These are phyloP conservation scores for Blastosporella zonata DNA, from an alignment of 1,284 basidiomycete species.

Conservation along the genomic window DNA sequence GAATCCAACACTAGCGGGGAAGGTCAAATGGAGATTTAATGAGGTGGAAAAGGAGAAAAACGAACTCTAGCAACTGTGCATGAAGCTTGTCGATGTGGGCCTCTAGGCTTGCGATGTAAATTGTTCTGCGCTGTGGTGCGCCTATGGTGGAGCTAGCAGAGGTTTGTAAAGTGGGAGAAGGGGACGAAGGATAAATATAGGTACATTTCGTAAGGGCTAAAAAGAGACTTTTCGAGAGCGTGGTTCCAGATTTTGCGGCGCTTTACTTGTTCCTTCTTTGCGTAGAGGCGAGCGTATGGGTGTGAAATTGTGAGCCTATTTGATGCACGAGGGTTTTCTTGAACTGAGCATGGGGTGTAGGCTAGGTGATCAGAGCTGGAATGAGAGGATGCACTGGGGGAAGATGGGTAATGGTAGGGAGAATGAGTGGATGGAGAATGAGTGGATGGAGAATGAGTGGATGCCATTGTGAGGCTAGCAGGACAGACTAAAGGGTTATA, in stretches of 20 bases:
- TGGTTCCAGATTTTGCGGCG: conserved; percentile 74
- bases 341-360: conserved; percentile 4
- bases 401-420: conserved; percentile 15
- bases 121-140: conserved; percentile 57
- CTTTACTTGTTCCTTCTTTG: conserved; percentile 60
- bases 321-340: conserved; percentile 1
- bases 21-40: neutral
- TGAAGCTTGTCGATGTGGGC: conserved; percentile 62
- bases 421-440: conserved; percentile 5
- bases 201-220: conserved; percentile 63
- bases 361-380: conserved; percentile 1
- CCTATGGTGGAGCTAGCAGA: conserved; percentile 60
- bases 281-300: conserved; percentile 62
- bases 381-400: conserved; percentile 12
- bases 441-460: conserved; percentile 5
- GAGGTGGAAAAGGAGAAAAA: neutral
- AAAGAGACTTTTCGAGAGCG: conserved; percentile 66
- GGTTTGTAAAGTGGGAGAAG: neutral
- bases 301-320: conserved; percentile 45
- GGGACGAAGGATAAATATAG: conserved; percentile 20
- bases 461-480: conserved; percentile 5
- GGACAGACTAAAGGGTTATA: conserved; percentile 1
- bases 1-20: conserved; percentile 38
- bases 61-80: conserved; percentile 42
- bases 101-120: conserved; percentile 60